Percentiles rank a stretch among this genome's conserved stretches.
These are phyloP conservation scores for Blakeslea trispora DNA, from an alignment of 371 early-diverging fungal genomes.

Conservation along the genomic window DNA sequence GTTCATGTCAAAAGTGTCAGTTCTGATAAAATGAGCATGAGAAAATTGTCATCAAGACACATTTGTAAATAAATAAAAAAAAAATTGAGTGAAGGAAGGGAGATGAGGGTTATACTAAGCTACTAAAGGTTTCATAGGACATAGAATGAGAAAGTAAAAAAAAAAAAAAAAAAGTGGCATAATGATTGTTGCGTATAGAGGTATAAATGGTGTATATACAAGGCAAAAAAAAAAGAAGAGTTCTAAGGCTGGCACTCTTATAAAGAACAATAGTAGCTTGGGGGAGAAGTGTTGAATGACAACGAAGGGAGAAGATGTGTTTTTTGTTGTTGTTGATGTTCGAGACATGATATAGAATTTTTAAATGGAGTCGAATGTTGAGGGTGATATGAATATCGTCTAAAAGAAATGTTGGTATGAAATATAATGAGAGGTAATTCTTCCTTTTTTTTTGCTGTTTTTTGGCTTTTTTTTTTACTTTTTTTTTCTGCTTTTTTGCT, in stretches of 20 bases:
- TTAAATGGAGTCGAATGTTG: background rate
- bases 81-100: constrained; percentile 11
- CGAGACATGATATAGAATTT: background rate
- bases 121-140: constrained; percentile 5
- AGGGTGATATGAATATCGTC: background rate
- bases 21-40: no score
- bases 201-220: background rate
- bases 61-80: background rate
- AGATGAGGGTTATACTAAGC: constrained; percentile 23
- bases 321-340: background rate
- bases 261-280: background rate
- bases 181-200: background rate
- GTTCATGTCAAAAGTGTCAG: constrained; percentile 16
- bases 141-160: constrained; percentile 4
- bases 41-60: constrained; percentile 12
- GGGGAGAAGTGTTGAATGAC: background rate
- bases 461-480: background rate
- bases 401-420: constrained; percentile 1
- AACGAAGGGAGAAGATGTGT: background rate
- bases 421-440: constrained; percentile 3
- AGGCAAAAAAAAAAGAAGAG: background rate
- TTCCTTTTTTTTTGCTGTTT: constrained; percentile 5
- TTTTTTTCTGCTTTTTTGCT: constrained; percentile 6
- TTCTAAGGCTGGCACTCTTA: background rate
- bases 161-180: background rate